Evolutionary conservation across 306 rosid genomes (phyloP).

Genomic region (Arachis hypogaea): DNA sequence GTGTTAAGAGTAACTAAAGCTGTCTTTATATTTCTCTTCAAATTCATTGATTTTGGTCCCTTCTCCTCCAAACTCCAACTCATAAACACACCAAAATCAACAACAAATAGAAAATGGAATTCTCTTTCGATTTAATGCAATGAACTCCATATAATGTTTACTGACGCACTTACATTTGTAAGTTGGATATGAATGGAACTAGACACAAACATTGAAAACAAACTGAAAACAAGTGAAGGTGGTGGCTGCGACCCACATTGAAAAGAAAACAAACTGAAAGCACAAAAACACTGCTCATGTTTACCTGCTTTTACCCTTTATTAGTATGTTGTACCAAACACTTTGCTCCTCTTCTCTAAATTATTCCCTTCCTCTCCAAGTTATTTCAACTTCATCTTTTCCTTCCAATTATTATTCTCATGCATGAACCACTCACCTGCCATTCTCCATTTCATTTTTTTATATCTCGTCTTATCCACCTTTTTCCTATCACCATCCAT

Average conservation of each 20-base stretch:
- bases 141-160: too few species aligned
- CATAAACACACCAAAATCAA: too few species aligned
- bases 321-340: conserved; percentile 47
- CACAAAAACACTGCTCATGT: neutral
- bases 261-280: conserved; percentile 3
- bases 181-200: too few species aligned
- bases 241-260: conserved; percentile 9
- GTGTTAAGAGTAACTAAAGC: too few species aligned
- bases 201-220: too few species aligned
- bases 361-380: conserved; percentile 44
- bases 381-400: conserved; percentile 17
- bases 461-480: neutral
- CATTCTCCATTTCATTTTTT: neutral
- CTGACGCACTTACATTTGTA: too few species aligned
- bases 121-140: too few species aligned
- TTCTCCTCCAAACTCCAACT: too few species aligned
- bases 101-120: too few species aligned
- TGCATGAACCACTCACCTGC: conserved; percentile 32
- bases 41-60: too few species aligned
- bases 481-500: conserved; percentile 20
- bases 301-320: neutral
- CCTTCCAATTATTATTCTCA: conserved; percentile 1
- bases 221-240: too few species aligned
- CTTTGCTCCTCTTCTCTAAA: neutral
- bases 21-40: too few species aligned